These are phyloP conservation scores for Trichoderma sp. DNA, from an alignment of 2,329 filamentous ascomycete species.

Conservation along the genomic window DNA sequence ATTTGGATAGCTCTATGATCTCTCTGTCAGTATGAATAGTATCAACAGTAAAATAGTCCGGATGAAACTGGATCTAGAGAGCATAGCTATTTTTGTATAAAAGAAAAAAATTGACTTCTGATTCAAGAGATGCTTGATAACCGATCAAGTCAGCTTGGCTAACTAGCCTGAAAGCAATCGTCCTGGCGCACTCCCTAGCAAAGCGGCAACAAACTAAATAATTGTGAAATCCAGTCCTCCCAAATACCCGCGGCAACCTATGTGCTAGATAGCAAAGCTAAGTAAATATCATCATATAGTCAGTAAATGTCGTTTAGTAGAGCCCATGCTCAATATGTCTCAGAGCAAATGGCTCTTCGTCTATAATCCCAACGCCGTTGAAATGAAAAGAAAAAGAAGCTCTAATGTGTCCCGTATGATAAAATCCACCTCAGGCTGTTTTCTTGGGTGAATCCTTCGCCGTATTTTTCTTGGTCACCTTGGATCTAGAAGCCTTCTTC, in stretches of 20 bases:
- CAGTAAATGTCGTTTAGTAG: not conserved
- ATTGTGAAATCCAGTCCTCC: not conserved
- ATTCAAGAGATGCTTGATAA: not conserved
- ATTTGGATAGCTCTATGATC: not conserved
- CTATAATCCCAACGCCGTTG: not conserved
- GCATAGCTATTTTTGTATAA: not conserved
- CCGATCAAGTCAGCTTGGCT: not conserved
- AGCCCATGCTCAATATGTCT: not conserved
- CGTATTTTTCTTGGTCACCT: not conserved
- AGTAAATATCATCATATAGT: not conserved
- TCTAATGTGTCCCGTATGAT: not conserved
- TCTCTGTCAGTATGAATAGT: not conserved
- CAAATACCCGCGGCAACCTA: not conserved
- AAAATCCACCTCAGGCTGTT: not conserved
- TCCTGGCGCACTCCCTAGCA: not conserved
- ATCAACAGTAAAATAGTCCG: not conserved
- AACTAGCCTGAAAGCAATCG: not conserved
- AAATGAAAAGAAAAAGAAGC: not conserved
- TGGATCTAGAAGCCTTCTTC: not conserved
- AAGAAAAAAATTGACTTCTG: not conserved
- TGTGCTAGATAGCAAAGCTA: not conserved
- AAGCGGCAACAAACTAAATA: not conserved
- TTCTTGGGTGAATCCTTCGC: not conserved
- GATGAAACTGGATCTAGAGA: not conserved
- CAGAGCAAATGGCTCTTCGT: not conserved